Conservation (phyloP, 148 eudicot species). For the Amaranthus palmeri region DNA sequence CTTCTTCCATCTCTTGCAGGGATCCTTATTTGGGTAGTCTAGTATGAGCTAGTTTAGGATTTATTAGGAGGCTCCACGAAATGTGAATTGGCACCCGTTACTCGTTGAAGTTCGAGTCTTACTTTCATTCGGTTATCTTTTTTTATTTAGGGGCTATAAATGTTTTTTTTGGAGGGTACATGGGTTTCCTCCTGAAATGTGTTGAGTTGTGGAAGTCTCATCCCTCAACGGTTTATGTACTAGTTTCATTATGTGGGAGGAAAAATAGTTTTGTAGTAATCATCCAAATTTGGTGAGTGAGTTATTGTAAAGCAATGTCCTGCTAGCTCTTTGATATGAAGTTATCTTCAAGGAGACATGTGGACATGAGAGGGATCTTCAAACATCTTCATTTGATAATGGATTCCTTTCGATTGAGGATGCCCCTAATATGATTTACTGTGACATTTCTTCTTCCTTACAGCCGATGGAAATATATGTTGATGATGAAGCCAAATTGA, state of each 20-base stretch:
- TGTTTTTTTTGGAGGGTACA: constrained; percentile 3
- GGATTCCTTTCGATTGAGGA: constrained; percentile 62
- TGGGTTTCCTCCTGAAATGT: background rate
- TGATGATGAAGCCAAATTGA: constrained; percentile 96
- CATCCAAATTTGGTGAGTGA: constrained; percentile 14
- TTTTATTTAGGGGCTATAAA: too few species aligned
- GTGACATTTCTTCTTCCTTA: constrained; percentile 60
- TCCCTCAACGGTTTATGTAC: background rate
- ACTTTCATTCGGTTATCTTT: background rate
- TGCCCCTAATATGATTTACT: constrained; percentile 70
- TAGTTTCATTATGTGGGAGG: background rate
- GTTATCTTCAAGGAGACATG: constrained; percentile 44
- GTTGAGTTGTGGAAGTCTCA: background rate
- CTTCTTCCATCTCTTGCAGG: constrained; percentile 16
- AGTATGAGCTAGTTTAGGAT: background rate
- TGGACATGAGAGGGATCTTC: constrained; percentile 48
- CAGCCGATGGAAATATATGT: constrained; percentile 99
- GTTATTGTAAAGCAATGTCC: constrained; percentile 7
- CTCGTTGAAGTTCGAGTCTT: background rate
- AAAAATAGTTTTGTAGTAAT: constrained; percentile 6
- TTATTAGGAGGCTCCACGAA: background rate
- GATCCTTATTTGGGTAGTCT: constrained; percentile 5
- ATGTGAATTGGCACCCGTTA: background rate
- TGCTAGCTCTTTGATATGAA: constrained; percentile 10
- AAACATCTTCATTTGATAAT: constrained; percentile 56